These are phyloP conservation scores for Solanum paucissectum DNA, from an alignment of 257 asterid species.

Conservation along the genomic window DNA sequence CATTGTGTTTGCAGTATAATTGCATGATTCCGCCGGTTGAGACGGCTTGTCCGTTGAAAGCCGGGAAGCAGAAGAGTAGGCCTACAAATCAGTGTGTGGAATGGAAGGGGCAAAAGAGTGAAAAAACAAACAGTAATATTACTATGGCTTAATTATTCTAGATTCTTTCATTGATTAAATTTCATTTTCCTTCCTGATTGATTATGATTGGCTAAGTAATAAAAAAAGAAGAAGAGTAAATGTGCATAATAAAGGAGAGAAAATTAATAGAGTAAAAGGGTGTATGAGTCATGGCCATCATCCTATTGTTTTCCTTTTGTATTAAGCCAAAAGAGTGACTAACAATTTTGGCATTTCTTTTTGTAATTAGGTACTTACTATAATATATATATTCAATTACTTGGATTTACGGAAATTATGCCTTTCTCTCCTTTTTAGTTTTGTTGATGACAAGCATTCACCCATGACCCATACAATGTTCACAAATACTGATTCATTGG, in stretches of 20 bases:
- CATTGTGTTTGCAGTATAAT: conserved; percentile 82
- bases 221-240: background rate
- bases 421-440: background rate
- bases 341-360: background rate
- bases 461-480: no score
- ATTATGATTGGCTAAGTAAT: background rate
- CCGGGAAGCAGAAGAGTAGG: conserved; percentile 80
- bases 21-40: conserved; percentile 83
- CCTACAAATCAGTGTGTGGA: conserved; percentile 66
- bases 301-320: background rate
- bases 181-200: background rate
- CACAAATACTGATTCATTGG: no score
- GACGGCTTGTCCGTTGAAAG: conserved; percentile 77
- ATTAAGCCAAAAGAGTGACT: background rate
- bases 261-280: background rate
- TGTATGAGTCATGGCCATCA: background rate
- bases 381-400: background rate
- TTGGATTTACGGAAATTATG: background rate
- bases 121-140: background rate
- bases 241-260: conserved; percentile 8
- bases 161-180: background rate
- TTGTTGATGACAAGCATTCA: background rate
- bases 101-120: conserved; percentile 58
- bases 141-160: background rate
- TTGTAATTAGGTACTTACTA: background rate